Evolutionary conservation across 331 rosid species (phyloP), one percentile per base, ranked within the genome.

Genomic region (Pyrus hybrid): DNA sequence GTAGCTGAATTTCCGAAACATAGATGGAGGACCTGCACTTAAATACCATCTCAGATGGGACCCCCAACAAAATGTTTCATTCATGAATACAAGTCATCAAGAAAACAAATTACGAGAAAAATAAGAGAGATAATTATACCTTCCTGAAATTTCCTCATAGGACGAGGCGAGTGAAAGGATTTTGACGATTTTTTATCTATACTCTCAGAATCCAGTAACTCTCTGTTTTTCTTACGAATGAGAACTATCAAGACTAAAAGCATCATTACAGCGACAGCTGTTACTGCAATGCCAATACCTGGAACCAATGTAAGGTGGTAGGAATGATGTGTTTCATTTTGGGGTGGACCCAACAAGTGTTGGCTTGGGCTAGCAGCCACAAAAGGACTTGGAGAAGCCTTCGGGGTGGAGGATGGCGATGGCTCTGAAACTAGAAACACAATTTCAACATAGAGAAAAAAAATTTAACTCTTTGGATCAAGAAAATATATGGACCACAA

Each of bases 1-100:
- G 82, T 92, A 91, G 87, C 83, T 89, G 86, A 92, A 88, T 68
- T 92, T 95, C 54, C 71, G 84, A 69, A 92, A 89, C 96, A 86
- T 88, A 16, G 88, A 87, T 76, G 89, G 81, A 81, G 93, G 90
- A 54, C 98, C 99, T 95, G 86, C 83, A 79, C 49, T 53, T 71
- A 67, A 61, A 25, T 35, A 57, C 67, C 82, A 70, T 22, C 73
- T 26, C 68, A 76, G 43, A 71, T 51, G 43, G 13, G 30, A 70
- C 2, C 63, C 80, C 78, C 76, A 58, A 53, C 67, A 56, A 63
- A 57, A 32, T 23, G 61, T 22, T 9, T 37, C 56, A 49, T 5
- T 30, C 28, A 68, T 30, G n/a, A 18, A 43, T 35, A 51, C 26
- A 23, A 22, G 60, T 51, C 51, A 71, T 33, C 49, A 66, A 43